Evolutionary conservation across 139 green algal species (phyloP).

Genomic region (Chlamydomonas sp.): DNA sequence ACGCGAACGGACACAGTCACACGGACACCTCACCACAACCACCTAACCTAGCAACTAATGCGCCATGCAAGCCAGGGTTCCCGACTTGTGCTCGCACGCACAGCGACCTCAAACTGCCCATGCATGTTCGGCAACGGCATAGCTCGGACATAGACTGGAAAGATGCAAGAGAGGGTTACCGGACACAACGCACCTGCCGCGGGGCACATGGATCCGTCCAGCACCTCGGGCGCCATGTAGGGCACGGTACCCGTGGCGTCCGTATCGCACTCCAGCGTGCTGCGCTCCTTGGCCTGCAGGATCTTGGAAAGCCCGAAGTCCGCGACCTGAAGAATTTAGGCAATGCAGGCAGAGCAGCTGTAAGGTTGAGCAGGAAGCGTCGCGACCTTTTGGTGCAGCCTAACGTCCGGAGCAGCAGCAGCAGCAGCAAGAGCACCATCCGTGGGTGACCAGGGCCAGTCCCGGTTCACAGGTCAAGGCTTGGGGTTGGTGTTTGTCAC

Average conservation of each 20-base stretch:
- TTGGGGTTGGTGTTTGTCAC: no score
- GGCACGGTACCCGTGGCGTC: constrained; percentile 23
- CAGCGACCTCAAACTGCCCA: neutral
- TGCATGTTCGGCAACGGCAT: neutral
- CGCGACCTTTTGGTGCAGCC: no score
- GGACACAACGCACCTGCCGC: constrained; percentile 1
- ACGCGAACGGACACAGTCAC: no score
- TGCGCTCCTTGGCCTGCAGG: neutral
- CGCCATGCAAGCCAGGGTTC: neutral
- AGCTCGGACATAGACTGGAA: neutral
- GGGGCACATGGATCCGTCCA: constrained; percentile 15
- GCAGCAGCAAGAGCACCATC: no score
- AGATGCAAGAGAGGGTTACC: neutral
- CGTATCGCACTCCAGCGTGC: constrained; percentile 13
- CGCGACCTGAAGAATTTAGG: neutral
- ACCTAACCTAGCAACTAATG: neutral
- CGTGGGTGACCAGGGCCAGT: no score
- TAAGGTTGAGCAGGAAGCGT: neutral
- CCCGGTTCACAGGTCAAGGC: no score
- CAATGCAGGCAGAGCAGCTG: neutral
- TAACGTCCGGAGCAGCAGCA: neutral
- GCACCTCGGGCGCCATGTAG: constrained; percentile 38
- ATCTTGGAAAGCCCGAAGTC: constrained; percentile 35
- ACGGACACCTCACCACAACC: no score
- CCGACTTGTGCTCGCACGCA: no score